A percentile compares a stretch with the other conserved stretches of the same genome.
phyloP scores from a whole-genome alignment of 2,329 filamentous ascomycete genomes.

The Purpureocillium takamizusanense region DNA sequence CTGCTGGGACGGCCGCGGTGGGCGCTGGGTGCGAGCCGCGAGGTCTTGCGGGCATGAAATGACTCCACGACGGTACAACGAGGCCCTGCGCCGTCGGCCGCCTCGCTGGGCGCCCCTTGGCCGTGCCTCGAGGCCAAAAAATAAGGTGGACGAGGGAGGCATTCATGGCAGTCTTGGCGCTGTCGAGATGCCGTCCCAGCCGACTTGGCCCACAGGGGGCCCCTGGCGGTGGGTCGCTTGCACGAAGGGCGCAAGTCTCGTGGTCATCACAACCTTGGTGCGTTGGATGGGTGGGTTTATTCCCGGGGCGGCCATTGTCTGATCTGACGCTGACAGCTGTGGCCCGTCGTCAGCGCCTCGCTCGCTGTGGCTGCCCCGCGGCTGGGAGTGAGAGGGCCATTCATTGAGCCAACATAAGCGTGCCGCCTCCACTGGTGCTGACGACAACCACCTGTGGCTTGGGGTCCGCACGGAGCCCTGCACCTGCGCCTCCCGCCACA shows the following conservation, averaged over 20 bases:
- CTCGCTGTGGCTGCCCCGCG: not conserved
- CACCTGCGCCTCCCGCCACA: too few relatives aligned
- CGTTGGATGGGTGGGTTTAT: not conserved
- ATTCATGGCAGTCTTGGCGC: slow-evolving; percentile 12
- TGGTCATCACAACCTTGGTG: not conserved
- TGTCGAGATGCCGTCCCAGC: slow-evolving; percentile 27
- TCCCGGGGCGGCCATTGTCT: not conserved
- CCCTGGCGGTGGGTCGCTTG: slow-evolving; percentile 1
- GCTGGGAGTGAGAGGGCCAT: too few relatives aligned
- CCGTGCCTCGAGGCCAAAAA: not conserved
- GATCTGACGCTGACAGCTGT: too few relatives aligned
- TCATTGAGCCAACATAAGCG: not conserved
- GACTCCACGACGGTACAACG: too few relatives aligned
- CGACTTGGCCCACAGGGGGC: slow-evolving; percentile 24
- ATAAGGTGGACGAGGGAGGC: slow-evolving; percentile 1
- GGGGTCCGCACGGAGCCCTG: too few relatives aligned
- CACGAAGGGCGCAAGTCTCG: slow-evolving; percentile 3
- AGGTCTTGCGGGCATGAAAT: too few relatives aligned
- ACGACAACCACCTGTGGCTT: too few relatives aligned
- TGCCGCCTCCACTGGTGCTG: too few relatives aligned
- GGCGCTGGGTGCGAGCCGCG: too few relatives aligned
- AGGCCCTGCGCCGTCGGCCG: too few relatives aligned
- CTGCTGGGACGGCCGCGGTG: too few relatives aligned
- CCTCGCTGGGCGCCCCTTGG: not conserved
- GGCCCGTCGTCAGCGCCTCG: not conserved